phyloP scores from a whole-genome alignment of 305 asterid genomes.

The Caryopteris hybrid region DNA sequence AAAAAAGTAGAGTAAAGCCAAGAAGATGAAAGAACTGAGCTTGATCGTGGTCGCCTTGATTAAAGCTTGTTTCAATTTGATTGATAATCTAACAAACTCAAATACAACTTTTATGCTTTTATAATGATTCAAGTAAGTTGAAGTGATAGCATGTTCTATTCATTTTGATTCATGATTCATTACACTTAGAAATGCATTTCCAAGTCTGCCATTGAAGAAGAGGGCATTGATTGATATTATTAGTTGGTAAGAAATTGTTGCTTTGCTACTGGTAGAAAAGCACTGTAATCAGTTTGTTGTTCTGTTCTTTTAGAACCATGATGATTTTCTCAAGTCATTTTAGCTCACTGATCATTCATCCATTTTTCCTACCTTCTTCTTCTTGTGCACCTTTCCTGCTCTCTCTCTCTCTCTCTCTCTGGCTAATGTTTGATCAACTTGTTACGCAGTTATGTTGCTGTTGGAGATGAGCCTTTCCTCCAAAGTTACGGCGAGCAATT shows the following conservation, averaged over 20 bases:
- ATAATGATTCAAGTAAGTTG: too few relatives aligned
- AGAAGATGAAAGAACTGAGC: background rate
- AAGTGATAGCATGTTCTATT: too few relatives aligned
- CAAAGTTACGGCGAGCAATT: constrained; percentile 58
- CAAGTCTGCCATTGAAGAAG: background rate
- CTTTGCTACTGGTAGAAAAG: background rate
- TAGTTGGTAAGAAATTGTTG: background rate
- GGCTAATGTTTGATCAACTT: background rate
- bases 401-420: background rate
- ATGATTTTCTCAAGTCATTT: background rate
- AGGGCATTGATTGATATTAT: background rate
- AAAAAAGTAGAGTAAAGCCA: too few relatives aligned
- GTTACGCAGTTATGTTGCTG: constrained; percentile 57
- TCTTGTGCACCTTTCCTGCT: background rate
- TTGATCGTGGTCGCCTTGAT: background rate
- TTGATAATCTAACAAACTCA: background rate
- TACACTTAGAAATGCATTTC: background rate
- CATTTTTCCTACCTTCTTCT: background rate
- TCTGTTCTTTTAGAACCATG: background rate
- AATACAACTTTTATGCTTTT: too few relatives aligned
- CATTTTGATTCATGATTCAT: too few relatives aligned
- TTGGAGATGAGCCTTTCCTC: constrained; percentile 79
- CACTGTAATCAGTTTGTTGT: background rate
- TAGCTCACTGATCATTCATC: background rate
- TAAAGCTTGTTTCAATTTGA: background rate